Evolutionary conservation across 2,329 filamentous ascomycete species (phyloP).

Genomic region (Botrytis sinoallii): DNA sequence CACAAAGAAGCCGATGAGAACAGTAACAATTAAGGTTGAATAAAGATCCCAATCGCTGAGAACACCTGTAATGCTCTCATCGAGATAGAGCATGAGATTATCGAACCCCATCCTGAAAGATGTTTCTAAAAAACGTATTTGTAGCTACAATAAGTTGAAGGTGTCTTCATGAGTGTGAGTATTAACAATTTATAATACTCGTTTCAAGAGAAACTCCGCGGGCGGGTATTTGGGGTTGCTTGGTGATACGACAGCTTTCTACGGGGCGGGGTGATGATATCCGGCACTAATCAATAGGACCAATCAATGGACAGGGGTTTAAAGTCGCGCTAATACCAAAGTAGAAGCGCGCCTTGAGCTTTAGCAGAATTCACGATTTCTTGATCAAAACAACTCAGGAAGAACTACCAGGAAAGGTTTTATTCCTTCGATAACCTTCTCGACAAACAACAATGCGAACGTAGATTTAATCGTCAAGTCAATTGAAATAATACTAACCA

Average conservation of each 20-base stretch:
- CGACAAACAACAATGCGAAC: conserved; percentile 28
- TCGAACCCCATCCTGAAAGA: conserved; percentile 40
- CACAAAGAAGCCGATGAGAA: conserved; percentile 64
- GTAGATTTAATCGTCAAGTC: conserved; percentile 19
- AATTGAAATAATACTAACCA: conserved; percentile 31
- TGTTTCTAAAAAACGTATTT: neutral
- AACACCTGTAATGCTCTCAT: conserved; percentile 65
- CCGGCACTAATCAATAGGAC: conserved; percentile 2
- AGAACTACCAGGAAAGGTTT: conserved; percentile 14
- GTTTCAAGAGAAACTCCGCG: neutral
- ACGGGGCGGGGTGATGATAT: conserved; percentile 4
- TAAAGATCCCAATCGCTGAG: conserved; percentile 79
- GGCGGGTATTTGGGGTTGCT: conserved; percentile 1
- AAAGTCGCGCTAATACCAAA: neutral
- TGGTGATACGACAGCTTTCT: neutral
- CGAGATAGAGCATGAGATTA: conserved; percentile 62
- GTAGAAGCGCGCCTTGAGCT: conserved; percentile 9
- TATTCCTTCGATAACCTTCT: conserved; percentile 16
- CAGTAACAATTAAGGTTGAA: conserved; percentile 67
- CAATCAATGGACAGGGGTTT: neutral
- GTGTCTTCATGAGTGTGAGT: conserved; percentile 4
- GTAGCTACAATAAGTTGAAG: neutral
- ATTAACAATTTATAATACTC: neutral
- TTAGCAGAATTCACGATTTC: conserved; percentile 8
- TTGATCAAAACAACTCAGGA: conserved; percentile 22